Conservation (phyloP, 352 stramenopile species). For the Phytopythium montanum region DNA sequence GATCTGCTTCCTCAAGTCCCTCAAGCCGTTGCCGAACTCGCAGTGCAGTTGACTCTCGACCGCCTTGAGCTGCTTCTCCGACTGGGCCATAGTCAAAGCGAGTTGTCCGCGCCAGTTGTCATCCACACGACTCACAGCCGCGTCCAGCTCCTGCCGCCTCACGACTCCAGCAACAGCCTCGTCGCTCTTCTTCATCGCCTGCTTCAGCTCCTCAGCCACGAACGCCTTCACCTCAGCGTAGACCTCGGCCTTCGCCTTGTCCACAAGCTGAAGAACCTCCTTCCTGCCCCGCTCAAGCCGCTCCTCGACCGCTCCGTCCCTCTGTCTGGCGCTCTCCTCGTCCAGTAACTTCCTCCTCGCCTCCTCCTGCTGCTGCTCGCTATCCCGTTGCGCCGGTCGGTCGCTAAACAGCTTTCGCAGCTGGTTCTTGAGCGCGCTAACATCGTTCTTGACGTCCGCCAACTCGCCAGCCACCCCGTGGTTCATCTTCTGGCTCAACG, state of each 20-base stretch:
- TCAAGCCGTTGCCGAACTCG: slow-evolving; percentile 10
- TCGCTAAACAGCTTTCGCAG: slow-evolving; percentile 24
- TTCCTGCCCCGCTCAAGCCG: slow-evolving; percentile 5
- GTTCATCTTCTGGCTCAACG: slow-evolving; percentile 63
- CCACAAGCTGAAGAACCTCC: slow-evolving; percentile 14
- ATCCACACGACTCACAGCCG: not conserved
- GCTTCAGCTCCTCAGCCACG: slow-evolving; percentile 19
- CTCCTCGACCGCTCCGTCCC: slow-evolving; percentile 10
- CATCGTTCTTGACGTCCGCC: slow-evolving; percentile 42
- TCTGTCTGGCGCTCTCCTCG: slow-evolving; percentile 15
- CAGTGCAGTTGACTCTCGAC: slow-evolving; percentile 22
- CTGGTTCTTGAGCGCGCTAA: slow-evolving; percentile 52
- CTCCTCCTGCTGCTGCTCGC: slow-evolving; percentile 1
- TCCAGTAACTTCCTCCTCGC: not conserved
- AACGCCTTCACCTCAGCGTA: not conserved
- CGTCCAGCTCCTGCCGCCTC: not conserved
- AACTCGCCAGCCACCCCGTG: slow-evolving; percentile 50
- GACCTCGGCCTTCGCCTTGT: slow-evolving; percentile 4
- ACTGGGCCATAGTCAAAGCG: not conserved
- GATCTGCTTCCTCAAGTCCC: not conserved
- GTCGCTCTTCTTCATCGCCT: slow-evolving; percentile 12
- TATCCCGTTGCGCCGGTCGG: not conserved
- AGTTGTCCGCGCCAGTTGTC: slow-evolving; percentile 8
- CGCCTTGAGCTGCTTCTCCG: slow-evolving; percentile 14
- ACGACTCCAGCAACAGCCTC: not conserved